Conservation (phyloP, 805 yeast genomes). For the Yarrowia porcina region DNA sequence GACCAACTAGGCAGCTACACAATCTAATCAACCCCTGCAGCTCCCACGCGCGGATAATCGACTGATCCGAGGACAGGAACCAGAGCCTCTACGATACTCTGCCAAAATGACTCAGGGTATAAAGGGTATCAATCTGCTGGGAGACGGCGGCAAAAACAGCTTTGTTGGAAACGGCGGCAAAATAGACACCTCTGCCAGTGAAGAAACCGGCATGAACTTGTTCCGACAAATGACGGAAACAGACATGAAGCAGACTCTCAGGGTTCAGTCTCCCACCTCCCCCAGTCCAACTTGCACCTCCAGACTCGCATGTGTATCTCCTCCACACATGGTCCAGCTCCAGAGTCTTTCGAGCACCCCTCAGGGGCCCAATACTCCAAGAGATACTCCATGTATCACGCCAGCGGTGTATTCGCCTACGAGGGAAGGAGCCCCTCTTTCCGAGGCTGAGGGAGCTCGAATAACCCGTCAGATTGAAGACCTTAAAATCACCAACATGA, state of each 20-base stretch:
- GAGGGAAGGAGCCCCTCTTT: background rate
- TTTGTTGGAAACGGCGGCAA: background rate
- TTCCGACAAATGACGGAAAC: background rate
- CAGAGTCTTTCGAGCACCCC: background rate
- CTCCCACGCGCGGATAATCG: constrained; percentile 9
- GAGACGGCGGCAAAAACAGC: background rate
- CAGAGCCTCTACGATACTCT: background rate
- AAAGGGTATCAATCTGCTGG: constrained; percentile 7
- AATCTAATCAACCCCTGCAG: constrained; percentile 25
- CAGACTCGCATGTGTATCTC: background rate
- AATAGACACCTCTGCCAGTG: background rate
- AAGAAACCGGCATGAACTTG: background rate
- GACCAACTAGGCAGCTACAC: background rate
- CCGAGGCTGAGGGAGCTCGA: constrained; percentile 16
- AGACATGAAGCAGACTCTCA: background rate
- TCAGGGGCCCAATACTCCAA: background rate
- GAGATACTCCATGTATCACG: background rate
- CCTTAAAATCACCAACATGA: constrained; percentile 18
- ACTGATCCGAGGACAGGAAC: background rate
- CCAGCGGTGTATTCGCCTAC: constrained; percentile 1
- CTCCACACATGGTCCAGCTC: background rate
- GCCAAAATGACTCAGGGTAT: constrained; percentile 3
- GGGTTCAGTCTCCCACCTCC: background rate
- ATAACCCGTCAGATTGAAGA: constrained; percentile 17
- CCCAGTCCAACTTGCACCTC: background rate